A percentile compares a stretch with the other conserved stretches of the same genome.
Evolutionary conservation across 208 protist genomes (phyloP).

Genomic region (Trypanosoma platydactyli): DNA sequence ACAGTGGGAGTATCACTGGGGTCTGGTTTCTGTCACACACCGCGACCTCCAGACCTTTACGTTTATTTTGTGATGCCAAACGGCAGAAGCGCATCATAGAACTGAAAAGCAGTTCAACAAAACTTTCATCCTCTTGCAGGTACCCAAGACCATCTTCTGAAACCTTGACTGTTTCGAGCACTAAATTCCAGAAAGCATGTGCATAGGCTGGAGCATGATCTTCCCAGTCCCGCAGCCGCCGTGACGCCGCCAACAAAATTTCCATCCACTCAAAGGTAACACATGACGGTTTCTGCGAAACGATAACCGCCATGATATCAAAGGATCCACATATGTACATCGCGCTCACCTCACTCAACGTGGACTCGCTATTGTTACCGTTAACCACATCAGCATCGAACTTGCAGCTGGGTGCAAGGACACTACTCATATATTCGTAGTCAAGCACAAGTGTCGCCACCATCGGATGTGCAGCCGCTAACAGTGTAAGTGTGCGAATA

Average conservation of each 20-base stretch:
- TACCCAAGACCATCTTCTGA: slow-evolving; percentile 63
- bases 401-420: slow-evolving; percentile 9
- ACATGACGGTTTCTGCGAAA: slow-evolving; percentile 35
- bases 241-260: slow-evolving; percentile 33
- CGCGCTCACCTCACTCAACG: slow-evolving; percentile 25
- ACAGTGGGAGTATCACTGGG: slow-evolving; percentile 13
- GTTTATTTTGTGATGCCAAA: neutral
- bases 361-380: neutral
- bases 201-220: slow-evolving; percentile 22
- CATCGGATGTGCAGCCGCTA: slow-evolving; percentile 51
- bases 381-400: too few relatives aligned
- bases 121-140: slow-evolving; percentile 46
- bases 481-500: slow-evolving; percentile 35
- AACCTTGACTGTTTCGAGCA: slow-evolving; percentile 38
- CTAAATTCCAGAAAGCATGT: slow-evolving; percentile 41
- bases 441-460: slow-evolving; percentile 59
- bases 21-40: neutral
- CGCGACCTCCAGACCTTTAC: neutral
- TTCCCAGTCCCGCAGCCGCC: slow-evolving; percentile 25
- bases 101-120: slow-evolving; percentile 24
- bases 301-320: slow-evolving; percentile 65
- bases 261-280: slow-evolving; percentile 88
- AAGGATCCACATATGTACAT: slow-evolving; percentile 54
- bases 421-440: slow-evolving; percentile 62
- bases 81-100: slow-evolving; percentile 26